Evolutionary conservation across 2,329 filamentous ascomycete species (phyloP), one percentile per base, ranked within the genome.

Genomic region (Cytospora mali): DNA sequence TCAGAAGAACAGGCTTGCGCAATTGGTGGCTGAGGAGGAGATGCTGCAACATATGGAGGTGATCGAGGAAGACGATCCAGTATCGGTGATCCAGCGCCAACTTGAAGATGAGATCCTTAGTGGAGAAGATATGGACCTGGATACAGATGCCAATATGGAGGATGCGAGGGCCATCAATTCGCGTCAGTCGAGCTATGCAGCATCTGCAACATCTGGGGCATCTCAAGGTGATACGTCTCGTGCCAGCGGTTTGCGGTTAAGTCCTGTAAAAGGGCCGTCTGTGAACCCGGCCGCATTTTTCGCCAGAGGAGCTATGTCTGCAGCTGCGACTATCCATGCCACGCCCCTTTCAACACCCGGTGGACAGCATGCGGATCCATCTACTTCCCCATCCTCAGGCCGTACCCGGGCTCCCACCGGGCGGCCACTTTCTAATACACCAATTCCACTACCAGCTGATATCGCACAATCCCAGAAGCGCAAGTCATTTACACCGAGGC

Each of bases 1-100:
- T 3, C 68, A 73, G 59, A 79, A 79, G 58, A 66, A 58, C 49
- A 74, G 67, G 33, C 58, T 68, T 3, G 70, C 69, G 3, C 68
- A 68, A n/a, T 7, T 71, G 6, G 67, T 72, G 6, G 69, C 67
- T 1, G 67, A 66, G n/a, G 65, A 68, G 57, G 67, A 67, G 16
- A 58, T 58, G 14, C 27, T 61, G 14, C 53, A 62, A 18, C 31
- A 50, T 0, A 18, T 61, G 49, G 21, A 67, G 23, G 56, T 59
- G 33, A n/a, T 27, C 3, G 69, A 66, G 1, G 69, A 67, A 9
- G 68, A 69, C n/a, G 68, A 75, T 35, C 66, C 66, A 4, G 73
- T 73, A 6, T 25, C n/a, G 18, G 48, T 21, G 23, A 71, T 77
- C 53, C 68, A 58, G 10, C 68, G 64, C 52, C 74, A 75, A 46